Conservation (phyloP, 2,329 filamentous ascomycete species). For the Epichloe typhina region DNA sequence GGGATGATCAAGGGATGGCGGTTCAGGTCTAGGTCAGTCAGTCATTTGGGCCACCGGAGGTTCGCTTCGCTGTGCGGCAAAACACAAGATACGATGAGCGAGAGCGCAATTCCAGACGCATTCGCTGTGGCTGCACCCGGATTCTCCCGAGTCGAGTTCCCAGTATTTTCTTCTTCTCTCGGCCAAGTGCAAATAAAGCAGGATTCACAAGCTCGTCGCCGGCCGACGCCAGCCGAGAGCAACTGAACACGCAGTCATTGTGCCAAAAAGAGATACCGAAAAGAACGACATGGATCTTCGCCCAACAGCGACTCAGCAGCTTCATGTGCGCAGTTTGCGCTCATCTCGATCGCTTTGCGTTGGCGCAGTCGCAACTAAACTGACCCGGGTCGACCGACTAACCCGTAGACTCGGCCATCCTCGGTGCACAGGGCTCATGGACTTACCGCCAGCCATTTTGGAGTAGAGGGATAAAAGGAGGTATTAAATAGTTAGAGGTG, state of each 20-base stretch:
- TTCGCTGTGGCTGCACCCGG: neutral
- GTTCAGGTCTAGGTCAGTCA: too few relatives aligned
- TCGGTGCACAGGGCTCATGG: neutral
- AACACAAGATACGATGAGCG: neutral
- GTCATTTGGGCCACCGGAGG: neutral
- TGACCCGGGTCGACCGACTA: neutral
- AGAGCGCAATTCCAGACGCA: neutral
- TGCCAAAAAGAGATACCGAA: neutral
- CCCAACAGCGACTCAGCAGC: neutral
- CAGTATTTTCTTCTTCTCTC: neutral
- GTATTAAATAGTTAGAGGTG: constrained; percentile 4
- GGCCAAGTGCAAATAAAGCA: constrained; percentile 3
- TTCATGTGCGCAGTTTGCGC: neutral
- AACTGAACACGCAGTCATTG: neutral
- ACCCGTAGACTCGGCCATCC: neutral
- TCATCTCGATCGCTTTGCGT: constrained; percentile 3
- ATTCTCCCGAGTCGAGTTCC: neutral
- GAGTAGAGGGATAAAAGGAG: constrained; percentile 8
- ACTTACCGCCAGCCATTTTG: constrained; percentile 36
- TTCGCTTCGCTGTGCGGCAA: neutral
- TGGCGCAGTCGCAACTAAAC: constrained; percentile 12
- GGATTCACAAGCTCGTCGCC: neutral
- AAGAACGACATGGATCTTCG: neutral
- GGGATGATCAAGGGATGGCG: neutral
- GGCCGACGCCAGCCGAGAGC: neutral